Conservation (phyloP, 345 rosid genomes). For the Corchorus capsularis region DNA sequence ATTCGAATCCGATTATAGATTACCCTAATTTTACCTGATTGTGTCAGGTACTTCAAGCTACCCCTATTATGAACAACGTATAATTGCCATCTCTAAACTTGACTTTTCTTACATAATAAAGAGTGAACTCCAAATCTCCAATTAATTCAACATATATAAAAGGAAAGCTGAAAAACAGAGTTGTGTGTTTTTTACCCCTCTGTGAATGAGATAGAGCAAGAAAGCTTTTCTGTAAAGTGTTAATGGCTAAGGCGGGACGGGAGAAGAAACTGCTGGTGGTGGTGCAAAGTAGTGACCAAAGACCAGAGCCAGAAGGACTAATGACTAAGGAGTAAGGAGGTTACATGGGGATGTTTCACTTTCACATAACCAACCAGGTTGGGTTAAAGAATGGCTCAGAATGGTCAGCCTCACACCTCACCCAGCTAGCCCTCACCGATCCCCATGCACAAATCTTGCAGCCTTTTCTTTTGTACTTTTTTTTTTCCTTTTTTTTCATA, state of each 20-base stretch:
- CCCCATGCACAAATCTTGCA: constrained; percentile 9
- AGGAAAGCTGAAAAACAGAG: background rate
- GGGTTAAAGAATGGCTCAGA: no score
- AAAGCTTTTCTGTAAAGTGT: background rate
- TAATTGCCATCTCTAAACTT: no score
- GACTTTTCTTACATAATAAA: no score
- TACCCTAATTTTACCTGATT: no score
- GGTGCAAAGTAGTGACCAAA: background rate
- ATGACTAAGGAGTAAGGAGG: background rate
- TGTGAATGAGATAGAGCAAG: background rate
- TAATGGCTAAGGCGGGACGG: background rate
- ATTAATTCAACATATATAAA: background rate
- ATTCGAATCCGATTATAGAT: no score
- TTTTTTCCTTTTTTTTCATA: background rate
- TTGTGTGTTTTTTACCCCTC: background rate
- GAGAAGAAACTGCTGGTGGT: no score
- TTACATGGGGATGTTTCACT: background rate
- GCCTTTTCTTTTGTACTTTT: background rate
- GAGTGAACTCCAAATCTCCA: no score
- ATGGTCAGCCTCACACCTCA: background rate
- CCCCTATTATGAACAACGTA: no score
- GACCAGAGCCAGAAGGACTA: no score
- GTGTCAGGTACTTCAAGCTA: no score
- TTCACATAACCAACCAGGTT: no score
- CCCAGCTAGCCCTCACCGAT: constrained; percentile 10